These are phyloP conservation scores for Porodaedalea pini DNA, from an alignment of 1,284 basidiomycete species.

Conservation along the genomic window DNA sequence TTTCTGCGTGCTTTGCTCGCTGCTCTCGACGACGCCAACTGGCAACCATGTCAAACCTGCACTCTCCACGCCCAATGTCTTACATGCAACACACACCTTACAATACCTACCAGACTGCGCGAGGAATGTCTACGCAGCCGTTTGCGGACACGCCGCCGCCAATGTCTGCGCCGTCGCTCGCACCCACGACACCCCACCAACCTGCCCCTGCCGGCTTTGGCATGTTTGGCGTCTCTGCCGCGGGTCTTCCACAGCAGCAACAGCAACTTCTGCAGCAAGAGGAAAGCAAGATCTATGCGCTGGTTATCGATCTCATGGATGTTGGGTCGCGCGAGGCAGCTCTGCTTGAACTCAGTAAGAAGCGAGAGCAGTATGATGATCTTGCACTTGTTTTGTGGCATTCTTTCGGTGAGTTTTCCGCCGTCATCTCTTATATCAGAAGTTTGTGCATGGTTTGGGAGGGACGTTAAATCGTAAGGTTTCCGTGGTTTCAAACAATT, in stretches of 20 bases:
- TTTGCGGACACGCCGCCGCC: constrained; percentile 20
- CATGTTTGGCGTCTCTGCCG: constrained; percentile 5
- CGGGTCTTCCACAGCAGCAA: constrained; percentile 2
- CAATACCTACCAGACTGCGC: constrained; percentile 5
- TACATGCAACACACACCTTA: constrained; percentile 19
- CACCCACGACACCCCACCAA: constrained; percentile 11
- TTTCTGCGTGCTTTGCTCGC: not conserved
- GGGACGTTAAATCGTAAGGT: too few species aligned
- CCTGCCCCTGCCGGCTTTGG: constrained; percentile 1
- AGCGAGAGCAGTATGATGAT: constrained; percentile 98
- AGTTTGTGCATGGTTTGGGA: not conserved
- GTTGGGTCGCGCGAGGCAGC: constrained; percentile 81
- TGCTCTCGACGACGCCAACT: not conserved
- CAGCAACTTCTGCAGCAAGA: constrained; percentile 43
- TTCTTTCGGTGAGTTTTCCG: constrained; percentile 78
- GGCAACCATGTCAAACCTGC: constrained; percentile 8
- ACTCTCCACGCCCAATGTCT: constrained; percentile 15
- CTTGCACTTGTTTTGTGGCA: constrained; percentile 98
- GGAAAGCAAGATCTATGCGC: constrained; percentile 76
- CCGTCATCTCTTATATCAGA: not conserved
- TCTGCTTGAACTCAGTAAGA: constrained; percentile 95
- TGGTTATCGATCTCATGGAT: constrained; percentile 82
- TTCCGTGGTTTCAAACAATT: too few species aligned
- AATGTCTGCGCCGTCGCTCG: constrained; percentile 18
- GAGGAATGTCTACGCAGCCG: constrained; percentile 11